Evolutionary conservation across 768 basidiomycete species (phyloP), one percentile per base, ranked within the genome.

Genomic region (Rhodotorula toruloides): DNA sequence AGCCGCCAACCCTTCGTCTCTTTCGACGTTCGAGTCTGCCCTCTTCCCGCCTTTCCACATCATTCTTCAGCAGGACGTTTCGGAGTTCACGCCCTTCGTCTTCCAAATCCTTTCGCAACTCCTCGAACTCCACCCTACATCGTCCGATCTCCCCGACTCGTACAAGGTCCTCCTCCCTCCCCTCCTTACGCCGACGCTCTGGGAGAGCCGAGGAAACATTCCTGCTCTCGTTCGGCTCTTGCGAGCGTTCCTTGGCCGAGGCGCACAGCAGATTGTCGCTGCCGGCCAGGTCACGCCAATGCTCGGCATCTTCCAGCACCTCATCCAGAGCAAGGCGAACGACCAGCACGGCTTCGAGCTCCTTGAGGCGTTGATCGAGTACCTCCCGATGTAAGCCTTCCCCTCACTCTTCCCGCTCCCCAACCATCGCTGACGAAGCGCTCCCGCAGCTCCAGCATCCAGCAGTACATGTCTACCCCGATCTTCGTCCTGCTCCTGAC

Each of bases 51-150:
- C 91, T 0, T 91, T 94, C 75, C 91, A 88, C 13, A 76, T 86
- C 66, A 90, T 99, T 73, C 79, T 99, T 8, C 86, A 91, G 74
- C 86, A 92, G 71, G 94, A 99, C 72, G 91, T 97, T 46, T 87
- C 92, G 67, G 94, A 97, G 80, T 98, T 96, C 76, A 87, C 98
- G 53, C 94, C 96, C 8, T 99, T 96, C 76, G 88, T 89, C 60
- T 97, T 98, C 82, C 96, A 99, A 76, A 84, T 99, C 71, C 85
- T 97, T 50, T 88, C 92, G 0, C 96, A 98, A 75, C 91, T 99
- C 83, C 86, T 99, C 37, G 88, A 91, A 68, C 79, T 90, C 5
- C 92, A 94, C 72, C 79, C 76, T 13, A 8, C n/a, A 3, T 80
- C 82, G 12, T 71, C 63, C 55, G 65, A 72, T n/a, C 72, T 93